Percentiles rank a stretch among this genome's conserved stretches.
These are phyloP conservation scores for Penicillium turbatum DNA, from an alignment of 495 filamentous ascomycete species.

Conservation along the genomic window DNA sequence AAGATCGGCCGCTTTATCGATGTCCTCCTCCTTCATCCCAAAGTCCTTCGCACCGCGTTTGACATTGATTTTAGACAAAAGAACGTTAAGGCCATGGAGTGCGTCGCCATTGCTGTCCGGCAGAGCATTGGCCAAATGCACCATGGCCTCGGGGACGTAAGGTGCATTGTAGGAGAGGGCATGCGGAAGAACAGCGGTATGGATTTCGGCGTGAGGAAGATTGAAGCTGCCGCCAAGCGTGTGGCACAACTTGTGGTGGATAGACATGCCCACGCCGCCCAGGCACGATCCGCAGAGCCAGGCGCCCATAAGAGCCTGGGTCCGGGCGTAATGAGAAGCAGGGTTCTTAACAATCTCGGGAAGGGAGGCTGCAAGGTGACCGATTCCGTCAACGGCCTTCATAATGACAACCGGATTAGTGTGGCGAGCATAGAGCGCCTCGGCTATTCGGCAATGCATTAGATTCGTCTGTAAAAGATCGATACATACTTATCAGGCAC, in stretches of 20 bases:
- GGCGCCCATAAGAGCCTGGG: constrained; percentile 59
- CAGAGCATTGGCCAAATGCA: constrained; percentile 52
- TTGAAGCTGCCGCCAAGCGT: constrained; percentile 65
- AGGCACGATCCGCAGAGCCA: constrained; percentile 64
- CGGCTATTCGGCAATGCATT: constrained; percentile 35
- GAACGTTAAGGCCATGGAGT: constrained; percentile 56
- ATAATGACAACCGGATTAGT: constrained; percentile 57
- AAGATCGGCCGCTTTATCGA: constrained; percentile 63
- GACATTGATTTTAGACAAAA: constrained; percentile 54
- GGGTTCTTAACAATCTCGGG: constrained; percentile 53
- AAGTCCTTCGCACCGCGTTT: constrained; percentile 54
- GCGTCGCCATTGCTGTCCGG: constrained; percentile 58
- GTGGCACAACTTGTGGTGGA: constrained; percentile 71
- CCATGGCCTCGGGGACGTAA: constrained; percentile 54
- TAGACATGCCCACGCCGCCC: constrained; percentile 63
- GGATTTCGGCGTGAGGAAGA: constrained; percentile 66
- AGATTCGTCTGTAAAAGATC: background rate
- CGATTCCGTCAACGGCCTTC: constrained; percentile 54
- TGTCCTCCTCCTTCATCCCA: constrained; percentile 62
- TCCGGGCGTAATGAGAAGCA: constrained; percentile 46
- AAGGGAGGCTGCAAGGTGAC: constrained; percentile 50
- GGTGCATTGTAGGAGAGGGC: constrained; percentile 66
- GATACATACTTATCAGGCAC: background rate
- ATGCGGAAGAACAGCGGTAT: constrained; percentile 64
- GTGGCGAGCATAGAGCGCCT: constrained; percentile 63